phyloP scores from a whole-genome alignment of 2,329 filamentous ascomycete species.

The Domatiomyces globalis region DNA sequence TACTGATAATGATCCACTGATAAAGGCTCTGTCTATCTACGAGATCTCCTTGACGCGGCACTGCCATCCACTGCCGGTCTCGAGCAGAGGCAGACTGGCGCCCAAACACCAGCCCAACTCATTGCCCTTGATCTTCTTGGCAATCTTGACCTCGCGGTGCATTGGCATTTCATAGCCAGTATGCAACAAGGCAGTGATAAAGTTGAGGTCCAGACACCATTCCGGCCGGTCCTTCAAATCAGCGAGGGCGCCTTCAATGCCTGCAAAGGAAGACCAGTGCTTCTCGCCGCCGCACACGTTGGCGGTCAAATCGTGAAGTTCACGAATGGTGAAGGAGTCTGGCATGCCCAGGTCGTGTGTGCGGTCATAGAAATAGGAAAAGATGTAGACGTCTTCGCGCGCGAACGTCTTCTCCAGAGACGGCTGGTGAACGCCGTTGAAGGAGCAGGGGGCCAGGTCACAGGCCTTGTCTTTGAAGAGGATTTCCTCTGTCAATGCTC shows the following conservation, averaged over 20 bases:
- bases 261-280: slow-evolving; percentile 67
- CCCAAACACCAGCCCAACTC: slow-evolving; percentile 97
- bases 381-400: slow-evolving; percentile 83
- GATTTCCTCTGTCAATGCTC: slow-evolving; percentile 76
- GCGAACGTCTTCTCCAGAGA: slow-evolving; percentile 83
- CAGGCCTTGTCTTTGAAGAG: slow-evolving; percentile 76
- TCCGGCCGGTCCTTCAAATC: slow-evolving; percentile 75
- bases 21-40: slow-evolving; percentile 25
- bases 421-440: slow-evolving; percentile 94
- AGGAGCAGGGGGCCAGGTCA: slow-evolving; percentile 80
- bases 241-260: slow-evolving; percentile 60
- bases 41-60: slow-evolving; percentile 70
- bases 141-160: slow-evolving; percentile 89
- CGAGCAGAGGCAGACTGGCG: slow-evolving; percentile 76
- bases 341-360: slow-evolving; percentile 91
- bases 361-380: slow-evolving; percentile 97
- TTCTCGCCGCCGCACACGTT: slow-evolving; percentile 69
- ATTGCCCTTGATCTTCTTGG: slow-evolving; percentile 96
- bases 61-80: slow-evolving; percentile 71
- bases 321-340: slow-evolving; percentile 83
- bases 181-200: slow-evolving; percentile 84
- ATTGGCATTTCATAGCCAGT: slow-evolving; percentile 97
- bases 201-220: slow-evolving; percentile 88
- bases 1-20: no score
- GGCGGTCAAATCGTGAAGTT: slow-evolving; percentile 72